A percentile compares a stretch with the other conserved stretches of the same genome.
These are phyloP conservation scores for Murraya paniculata DNA, from an alignment of 345 rosid species.

Conservation along the genomic window DNA sequence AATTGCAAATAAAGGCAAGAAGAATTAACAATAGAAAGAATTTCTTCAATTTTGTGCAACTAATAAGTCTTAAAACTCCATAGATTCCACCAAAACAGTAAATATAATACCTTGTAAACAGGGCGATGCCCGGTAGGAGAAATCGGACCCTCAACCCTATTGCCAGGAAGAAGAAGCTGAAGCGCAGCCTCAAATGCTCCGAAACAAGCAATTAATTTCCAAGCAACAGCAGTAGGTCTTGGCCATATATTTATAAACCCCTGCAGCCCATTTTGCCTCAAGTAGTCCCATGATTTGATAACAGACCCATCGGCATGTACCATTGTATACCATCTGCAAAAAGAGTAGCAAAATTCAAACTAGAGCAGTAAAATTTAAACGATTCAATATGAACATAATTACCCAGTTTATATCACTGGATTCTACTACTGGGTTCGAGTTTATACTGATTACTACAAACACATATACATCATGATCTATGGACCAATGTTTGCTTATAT, in stretches of 20 bases:
- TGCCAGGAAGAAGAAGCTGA: constrained; percentile 90
- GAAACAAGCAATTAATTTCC: constrained; percentile 72
- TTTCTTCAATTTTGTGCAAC: background rate
- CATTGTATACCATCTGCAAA: constrained; percentile 91
- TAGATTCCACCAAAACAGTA: background rate
- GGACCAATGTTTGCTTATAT: background rate
- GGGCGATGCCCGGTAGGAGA: constrained; percentile 90
- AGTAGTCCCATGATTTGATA: constrained; percentile 45
- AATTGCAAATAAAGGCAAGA: constrained; percentile 10
- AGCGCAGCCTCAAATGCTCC: constrained; percentile 90
- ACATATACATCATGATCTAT: background rate
- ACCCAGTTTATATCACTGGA: background rate
- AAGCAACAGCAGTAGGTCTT: constrained; percentile 62
- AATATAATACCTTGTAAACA: constrained; percentile 67
- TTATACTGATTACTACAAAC: background rate
- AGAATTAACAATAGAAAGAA: background rate
- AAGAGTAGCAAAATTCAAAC: constrained; percentile 7
- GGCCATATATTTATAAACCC: constrained; percentile 86
- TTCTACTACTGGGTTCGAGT: background rate
- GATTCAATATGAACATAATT: background rate
- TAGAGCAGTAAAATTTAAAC: background rate
- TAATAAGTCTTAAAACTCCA: background rate
- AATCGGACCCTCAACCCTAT: constrained; percentile 82
- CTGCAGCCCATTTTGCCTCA: constrained; percentile 59
- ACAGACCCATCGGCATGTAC: constrained; percentile 92